phyloP scores from a whole-genome alignment of 169 alveolate genomes.

The Eimeria sp. region DNA sequence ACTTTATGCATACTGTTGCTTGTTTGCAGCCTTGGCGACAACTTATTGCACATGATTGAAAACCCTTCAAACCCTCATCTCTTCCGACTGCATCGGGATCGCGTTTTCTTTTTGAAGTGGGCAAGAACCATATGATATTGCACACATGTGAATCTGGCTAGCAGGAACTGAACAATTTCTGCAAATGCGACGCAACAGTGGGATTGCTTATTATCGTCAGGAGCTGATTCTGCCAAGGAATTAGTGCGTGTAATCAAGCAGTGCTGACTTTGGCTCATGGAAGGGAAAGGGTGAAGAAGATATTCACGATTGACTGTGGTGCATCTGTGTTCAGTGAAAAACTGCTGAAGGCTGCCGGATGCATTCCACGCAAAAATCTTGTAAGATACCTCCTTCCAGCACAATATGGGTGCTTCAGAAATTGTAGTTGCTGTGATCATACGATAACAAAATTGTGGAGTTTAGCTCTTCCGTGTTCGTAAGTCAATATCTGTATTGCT shows the following conservation, averaged over 20 bases:
- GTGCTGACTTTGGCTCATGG: background rate
- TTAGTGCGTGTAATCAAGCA: background rate
- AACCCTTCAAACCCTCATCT: slow-evolving; percentile 92
- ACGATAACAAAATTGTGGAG: no score
- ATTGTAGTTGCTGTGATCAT: background rate
- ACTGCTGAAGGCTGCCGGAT: slow-evolving; percentile 90
- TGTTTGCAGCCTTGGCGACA: slow-evolving; percentile 90
- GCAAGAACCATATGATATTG: background rate
- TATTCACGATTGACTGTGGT: background rate
- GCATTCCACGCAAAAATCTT: slow-evolving; percentile 92
- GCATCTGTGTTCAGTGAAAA: slow-evolving; percentile 83
- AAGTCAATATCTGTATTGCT: background rate
- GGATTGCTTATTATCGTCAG: background rate
- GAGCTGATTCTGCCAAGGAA: background rate
- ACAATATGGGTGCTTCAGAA: background rate
- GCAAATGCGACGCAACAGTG: no score
- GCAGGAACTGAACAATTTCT: background rate
- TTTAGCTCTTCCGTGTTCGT: no score
- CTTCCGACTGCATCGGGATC: slow-evolving; percentile 92
- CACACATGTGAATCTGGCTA: background rate
- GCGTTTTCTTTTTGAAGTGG: slow-evolving; percentile 92
- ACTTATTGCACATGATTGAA: slow-evolving; percentile 92
- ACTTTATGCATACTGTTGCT: background rate
- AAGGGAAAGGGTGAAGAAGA: background rate
- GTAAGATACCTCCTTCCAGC: background rate